Percentiles rank a stretch among this genome's conserved stretches.
Conservation (phyloP, 192 early-diverging fungal genomes). For the Phycomyces blakesleeanus region DNA sequence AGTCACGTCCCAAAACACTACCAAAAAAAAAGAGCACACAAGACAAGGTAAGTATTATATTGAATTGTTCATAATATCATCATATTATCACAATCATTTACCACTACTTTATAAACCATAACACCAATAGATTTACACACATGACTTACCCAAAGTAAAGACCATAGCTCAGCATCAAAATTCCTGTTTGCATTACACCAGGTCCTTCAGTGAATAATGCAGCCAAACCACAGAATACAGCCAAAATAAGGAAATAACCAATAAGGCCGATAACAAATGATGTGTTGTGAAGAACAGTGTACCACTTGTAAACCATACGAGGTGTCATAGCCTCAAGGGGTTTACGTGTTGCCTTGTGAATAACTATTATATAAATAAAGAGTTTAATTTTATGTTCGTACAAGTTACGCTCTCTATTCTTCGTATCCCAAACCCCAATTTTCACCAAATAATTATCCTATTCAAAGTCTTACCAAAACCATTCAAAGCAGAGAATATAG, state of each 20-base stretch:
- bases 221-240: conserved; percentile 51
- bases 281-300: conserved; percentile 51
- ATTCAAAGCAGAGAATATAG: conserved; percentile 28
- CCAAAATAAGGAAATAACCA: conserved; percentile 51
- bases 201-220: conserved; percentile 38
- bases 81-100: too few species aligned
- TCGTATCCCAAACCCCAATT: neutral
- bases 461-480: conserved; percentile 26
- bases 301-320: conserved; percentile 61
- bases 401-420: too few species aligned
- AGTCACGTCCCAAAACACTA: conserved; percentile 56
- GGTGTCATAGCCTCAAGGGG: conserved; percentile 59
- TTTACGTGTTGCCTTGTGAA: conserved; percentile 53
- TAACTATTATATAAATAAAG: too few species aligned
- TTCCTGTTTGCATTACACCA: conserved; percentile 37
- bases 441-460: neutral
- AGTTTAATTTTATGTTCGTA: too few species aligned
- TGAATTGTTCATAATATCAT: too few species aligned
- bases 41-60: too few species aligned
- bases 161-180: conserved; percentile 52
- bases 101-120: too few species aligned
- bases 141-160: conserved; percentile 58
- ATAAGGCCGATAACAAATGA: conserved; percentile 53
- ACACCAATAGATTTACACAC: too few species aligned
- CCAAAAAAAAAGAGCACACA: too few species aligned